These are phyloP conservation scores for Rosa multiflora DNA, from an alignment of 306 rosid genomes.

Conservation along the genomic window DNA sequence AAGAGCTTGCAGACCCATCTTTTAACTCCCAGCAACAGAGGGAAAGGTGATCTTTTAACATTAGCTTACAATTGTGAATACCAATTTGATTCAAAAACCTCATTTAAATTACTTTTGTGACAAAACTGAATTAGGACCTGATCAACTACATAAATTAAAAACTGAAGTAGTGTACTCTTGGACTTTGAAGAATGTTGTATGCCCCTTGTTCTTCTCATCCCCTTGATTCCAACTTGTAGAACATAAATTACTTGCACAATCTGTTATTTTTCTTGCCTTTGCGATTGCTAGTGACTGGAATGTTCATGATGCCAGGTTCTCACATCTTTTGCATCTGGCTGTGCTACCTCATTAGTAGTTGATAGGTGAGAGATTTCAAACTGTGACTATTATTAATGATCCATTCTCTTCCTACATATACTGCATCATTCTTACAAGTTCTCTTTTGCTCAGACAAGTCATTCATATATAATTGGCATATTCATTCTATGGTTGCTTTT, in stretches of 20 bases:
- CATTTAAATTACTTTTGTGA: neutral
- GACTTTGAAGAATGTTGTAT: constrained; percentile 75
- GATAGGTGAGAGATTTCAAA: too few relatives aligned
- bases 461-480: too few relatives aligned
- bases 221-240: constrained; percentile 25
- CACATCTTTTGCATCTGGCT: too few relatives aligned
- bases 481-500: too few relatives aligned
- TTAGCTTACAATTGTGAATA: neutral
- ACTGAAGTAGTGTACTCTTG: neutral
- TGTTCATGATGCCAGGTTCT: constrained; percentile 27
- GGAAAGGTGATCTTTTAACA: constrained; percentile 57
- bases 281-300: constrained; percentile 6
- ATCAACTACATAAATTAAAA: too few relatives aligned
- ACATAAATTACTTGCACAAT: constrained; percentile 10
- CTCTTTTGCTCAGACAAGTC: too few relatives aligned
- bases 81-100: neutral
- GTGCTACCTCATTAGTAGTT: too few relatives aligned
- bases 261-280: constrained; percentile 15
- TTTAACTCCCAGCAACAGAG: constrained; percentile 31
- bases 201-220: constrained; percentile 28
- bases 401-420: too few relatives aligned
- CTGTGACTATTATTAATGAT: too few relatives aligned
- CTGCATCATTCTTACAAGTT: too few relatives aligned
- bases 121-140: too few relatives aligned
- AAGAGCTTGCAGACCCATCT: constrained; percentile 96